Evolutionary conservation across 495 filamentous ascomycete species (phyloP).

Genomic region (Penicillium simplicissimum): DNA sequence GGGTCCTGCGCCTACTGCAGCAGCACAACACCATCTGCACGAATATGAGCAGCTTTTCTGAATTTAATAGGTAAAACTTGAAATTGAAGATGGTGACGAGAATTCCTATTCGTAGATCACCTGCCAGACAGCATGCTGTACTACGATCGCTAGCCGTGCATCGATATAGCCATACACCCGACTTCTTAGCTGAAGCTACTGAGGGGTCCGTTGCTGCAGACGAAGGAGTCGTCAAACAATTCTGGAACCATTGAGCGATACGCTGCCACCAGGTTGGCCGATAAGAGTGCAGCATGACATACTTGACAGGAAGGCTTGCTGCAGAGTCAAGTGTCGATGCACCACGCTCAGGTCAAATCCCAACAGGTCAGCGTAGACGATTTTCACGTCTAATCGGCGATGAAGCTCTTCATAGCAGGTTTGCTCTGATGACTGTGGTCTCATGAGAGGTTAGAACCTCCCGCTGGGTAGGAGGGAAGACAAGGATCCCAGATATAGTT

Average conservation of each 20-base stretch:
- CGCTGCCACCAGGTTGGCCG: neutral
- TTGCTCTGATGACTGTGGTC: neutral
- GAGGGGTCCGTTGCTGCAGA: constrained; percentile 8
- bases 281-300: constrained; percentile 2
- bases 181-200: constrained; percentile 14
- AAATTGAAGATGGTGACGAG: constrained; percentile 6
- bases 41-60: constrained; percentile 13
- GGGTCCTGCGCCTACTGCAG: neutral
- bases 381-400: constrained; percentile 3
- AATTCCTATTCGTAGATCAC: constrained; percentile 33
- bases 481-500: neutral
- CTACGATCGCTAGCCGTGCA: constrained; percentile 23
- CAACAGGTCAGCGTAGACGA: neutral
- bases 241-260: constrained; percentile 6
- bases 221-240: neutral
- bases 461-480: neutral
- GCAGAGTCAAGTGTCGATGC: neutral
- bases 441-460: neutral
- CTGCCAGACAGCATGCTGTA: constrained; percentile 28
- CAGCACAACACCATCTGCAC: neutral
- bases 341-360: neutral
- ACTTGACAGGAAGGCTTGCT: constrained; percentile 4
- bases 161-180: constrained; percentile 12
- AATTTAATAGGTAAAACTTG: constrained; percentile 8
- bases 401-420: constrained; percentile 11